These are phyloP conservation scores for Phyllosticta paracitricarpa DNA, from an alignment of 2,329 filamentous ascomycete species.

Conservation along the genomic window DNA sequence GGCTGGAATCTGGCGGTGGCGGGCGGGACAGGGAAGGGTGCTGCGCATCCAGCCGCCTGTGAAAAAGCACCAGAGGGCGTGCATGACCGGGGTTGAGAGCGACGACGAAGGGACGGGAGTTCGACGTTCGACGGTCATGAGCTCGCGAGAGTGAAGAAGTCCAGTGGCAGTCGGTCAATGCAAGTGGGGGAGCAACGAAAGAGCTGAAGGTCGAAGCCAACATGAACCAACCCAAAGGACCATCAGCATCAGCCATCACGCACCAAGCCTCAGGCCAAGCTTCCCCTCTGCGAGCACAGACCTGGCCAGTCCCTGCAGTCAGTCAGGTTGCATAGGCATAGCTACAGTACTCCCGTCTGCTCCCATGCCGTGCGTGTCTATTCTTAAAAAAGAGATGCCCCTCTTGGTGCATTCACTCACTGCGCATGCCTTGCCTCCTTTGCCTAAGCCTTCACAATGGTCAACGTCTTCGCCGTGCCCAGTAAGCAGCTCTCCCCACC, in stretches of 20 bases:
- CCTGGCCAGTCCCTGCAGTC: background rate
- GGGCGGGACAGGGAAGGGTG: background rate
- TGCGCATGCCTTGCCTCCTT: background rate
- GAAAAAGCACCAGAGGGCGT: background rate
- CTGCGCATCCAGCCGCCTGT: background rate
- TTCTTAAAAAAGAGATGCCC: background rate
- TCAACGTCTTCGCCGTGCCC: slow-evolving; percentile 64
- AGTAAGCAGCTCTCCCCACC: slow-evolving; percentile 28
- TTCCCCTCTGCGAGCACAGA: background rate
- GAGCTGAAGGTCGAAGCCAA: background rate
- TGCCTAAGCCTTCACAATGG: slow-evolving; percentile 33
- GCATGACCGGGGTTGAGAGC: background rate
- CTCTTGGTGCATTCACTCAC: background rate
- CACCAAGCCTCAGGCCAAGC: background rate
- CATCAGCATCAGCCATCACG: background rate
- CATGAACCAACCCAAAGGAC: background rate
- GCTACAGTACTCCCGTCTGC: too few species aligned
- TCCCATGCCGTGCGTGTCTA: background rate
- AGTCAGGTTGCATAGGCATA: background rate
- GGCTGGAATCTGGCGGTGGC: background rate
- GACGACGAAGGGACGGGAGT: background rate
- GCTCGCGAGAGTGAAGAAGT: background rate
- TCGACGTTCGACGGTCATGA: background rate
- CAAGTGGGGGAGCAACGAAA: background rate
- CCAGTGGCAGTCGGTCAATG: background rate